These are phyloP conservation scores for Cetraspora pellucida DNA, from an alignment of 192 early-diverging fungal species.

Conservation along the genomic window DNA sequence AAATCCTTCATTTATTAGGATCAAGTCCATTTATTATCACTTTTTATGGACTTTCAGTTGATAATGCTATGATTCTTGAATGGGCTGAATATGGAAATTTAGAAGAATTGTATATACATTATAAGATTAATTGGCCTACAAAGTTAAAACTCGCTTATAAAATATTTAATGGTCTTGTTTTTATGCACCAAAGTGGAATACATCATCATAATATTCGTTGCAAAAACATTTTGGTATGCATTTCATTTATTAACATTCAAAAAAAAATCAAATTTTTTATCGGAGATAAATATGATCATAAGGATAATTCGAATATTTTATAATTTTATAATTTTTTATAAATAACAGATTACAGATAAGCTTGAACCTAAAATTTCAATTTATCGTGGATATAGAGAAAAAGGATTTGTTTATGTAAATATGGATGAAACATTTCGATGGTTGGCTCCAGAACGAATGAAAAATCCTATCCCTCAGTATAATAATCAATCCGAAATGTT, in stretches of 20 bases:
- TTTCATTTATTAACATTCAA: too few relatives aligned
- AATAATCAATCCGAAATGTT: background rate
- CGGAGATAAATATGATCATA: too few relatives aligned
- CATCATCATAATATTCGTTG: background rate
- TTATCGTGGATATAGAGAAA: background rate
- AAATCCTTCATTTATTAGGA: background rate
- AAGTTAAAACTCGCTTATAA: background rate
- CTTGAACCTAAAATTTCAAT: background rate
- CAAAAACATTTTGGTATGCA: background rate
- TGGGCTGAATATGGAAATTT: slow-evolving; percentile 6
- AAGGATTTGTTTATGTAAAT: background rate
- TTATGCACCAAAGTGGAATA: background rate
- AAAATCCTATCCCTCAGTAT: background rate
- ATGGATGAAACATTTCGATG: background rate
- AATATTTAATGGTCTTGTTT: background rate
- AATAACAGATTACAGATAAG: background rate
- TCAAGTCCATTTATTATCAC: background rate
- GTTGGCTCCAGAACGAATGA: background rate
- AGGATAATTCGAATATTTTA: too few relatives aligned
- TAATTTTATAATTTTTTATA: too few relatives aligned
- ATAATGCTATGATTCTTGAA: background rate
- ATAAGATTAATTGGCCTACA: background rate
- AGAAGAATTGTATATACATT: background rate
- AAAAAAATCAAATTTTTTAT: too few relatives aligned
- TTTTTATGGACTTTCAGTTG: slow-evolving; percentile 2